phyloP scores from a whole-genome alignment of 805 yeast species.

The Wickerhamiella parazyma region DNA sequence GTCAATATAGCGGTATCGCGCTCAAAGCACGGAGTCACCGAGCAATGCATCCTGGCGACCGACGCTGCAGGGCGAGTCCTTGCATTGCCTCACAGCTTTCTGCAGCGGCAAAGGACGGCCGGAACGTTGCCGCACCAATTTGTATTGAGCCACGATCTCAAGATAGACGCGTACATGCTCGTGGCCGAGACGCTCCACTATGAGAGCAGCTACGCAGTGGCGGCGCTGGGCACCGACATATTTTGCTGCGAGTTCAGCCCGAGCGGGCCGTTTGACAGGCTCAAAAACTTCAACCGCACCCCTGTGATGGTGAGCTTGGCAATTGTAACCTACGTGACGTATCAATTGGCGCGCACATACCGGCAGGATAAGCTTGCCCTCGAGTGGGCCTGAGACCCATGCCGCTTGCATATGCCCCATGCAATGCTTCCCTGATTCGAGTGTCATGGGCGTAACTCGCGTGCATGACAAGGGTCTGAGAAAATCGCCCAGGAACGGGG shows the following conservation, averaged over 20 bases:
- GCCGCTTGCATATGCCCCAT: background rate
- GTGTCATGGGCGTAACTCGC: background rate
- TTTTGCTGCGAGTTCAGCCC: background rate
- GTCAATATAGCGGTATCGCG: background rate
- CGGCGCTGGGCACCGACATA: constrained; percentile 2
- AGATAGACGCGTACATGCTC: background rate
- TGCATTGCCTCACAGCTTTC: background rate
- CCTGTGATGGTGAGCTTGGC: background rate
- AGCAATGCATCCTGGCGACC: background rate
- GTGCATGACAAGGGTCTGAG: background rate
- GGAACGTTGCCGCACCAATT: background rate
- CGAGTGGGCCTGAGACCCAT: constrained; percentile 1
- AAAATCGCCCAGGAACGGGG: background rate
- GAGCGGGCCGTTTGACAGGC: constrained; percentile 2
- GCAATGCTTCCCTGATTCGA: background rate
- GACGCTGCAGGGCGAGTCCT: background rate
- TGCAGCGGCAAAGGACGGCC: too few species aligned
- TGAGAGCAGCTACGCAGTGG: background rate
- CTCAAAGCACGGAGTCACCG: background rate
- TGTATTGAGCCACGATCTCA: background rate
- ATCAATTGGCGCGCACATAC: constrained; percentile 1
- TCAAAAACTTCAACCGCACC: background rate
- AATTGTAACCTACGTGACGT: constrained; percentile 1
- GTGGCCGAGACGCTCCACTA: background rate
- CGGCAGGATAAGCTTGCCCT: background rate